Percentiles rank a stretch among this genome's conserved stretches.
Conservation (phyloP, 345 rosid genomes). For the Noccaea bulbosa region DNA sequence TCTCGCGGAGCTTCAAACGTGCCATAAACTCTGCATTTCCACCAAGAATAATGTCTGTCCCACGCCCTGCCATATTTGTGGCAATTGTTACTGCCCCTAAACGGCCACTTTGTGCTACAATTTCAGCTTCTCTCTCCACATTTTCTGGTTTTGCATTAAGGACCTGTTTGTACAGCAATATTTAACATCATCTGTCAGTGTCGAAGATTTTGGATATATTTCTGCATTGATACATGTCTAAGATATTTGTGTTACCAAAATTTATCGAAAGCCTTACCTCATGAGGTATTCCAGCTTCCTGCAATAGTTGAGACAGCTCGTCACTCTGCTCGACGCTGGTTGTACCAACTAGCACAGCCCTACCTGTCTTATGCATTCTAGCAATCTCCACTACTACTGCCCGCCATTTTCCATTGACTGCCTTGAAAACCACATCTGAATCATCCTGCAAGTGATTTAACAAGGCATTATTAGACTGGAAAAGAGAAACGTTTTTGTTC, state of each 20-base stretch:
- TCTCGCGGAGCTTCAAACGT: slow-evolving; percentile 95
- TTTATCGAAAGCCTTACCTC: slow-evolving; percentile 59
- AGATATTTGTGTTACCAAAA: not conserved
- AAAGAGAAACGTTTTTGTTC: not conserved
- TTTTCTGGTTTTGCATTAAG: slow-evolving; percentile 99
- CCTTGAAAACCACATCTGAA: slow-evolving; percentile 96
- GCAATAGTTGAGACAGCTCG: slow-evolving; percentile 76
- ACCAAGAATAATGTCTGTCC: slow-evolving; percentile 97
- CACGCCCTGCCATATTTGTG: slow-evolving; percentile 99
- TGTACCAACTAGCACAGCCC: slow-evolving; percentile 96
- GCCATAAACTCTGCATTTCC: slow-evolving; percentile 99
- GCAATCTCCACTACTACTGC: slow-evolving; percentile 97
- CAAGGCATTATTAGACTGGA: slow-evolving; percentile 20
- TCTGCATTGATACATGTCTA: not conserved
- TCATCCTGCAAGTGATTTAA: slow-evolving; percentile 72
- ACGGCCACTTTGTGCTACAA: slow-evolving; percentile 99
- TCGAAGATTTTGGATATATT: not conserved
- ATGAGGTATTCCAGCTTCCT: slow-evolving; percentile 84
- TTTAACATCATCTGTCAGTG: slow-evolving; percentile 26
- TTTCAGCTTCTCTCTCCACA: slow-evolving; percentile 99
- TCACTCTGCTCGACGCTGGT: slow-evolving; percentile 99
- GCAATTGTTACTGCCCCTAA: slow-evolving; percentile 97
- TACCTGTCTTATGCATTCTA: slow-evolving; percentile 91
- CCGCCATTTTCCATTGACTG: slow-evolving; percentile 86
- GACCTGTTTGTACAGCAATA: slow-evolving; percentile 58